Evolutionary conservation across 306 rosid genomes (phyloP).

Genomic region (Gastrolobium bilobum): DNA sequence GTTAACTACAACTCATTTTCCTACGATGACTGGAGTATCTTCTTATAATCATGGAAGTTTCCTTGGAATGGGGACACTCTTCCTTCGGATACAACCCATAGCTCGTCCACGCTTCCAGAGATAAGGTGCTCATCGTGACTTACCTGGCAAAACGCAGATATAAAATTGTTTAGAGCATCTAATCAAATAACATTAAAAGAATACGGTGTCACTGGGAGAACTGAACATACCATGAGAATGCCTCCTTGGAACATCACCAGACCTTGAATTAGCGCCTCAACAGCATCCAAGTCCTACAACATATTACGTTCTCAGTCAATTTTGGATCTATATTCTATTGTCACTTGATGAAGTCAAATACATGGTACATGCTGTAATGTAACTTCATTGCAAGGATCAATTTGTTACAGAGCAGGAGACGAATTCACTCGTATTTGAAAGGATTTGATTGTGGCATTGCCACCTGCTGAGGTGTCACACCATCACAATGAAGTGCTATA

Average conservation of each 20-base stretch:
- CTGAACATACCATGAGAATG: conserved; percentile 87
- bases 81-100: conserved; percentile 95
- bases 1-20: neutral
- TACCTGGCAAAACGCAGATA: conserved; percentile 67
- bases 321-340: conserved; percentile 8
- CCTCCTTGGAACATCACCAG: conserved; percentile 99
- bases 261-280: conserved; percentile 99
- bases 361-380: neutral
- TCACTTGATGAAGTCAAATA: conserved; percentile 26
- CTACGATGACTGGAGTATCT: conserved; percentile 77
- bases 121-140: conserved; percentile 98
- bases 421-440: conserved; percentile 20
- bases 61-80: conserved; percentile 85
- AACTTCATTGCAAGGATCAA: conserved; percentile 14
- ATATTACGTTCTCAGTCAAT: conserved; percentile 46
- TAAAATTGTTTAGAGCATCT: conserved; percentile 7
- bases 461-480: conserved; percentile 8
- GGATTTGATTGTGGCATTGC: neutral
- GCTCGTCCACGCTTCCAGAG: conserved; percentile 98
- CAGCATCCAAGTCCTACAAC: conserved; percentile 97
- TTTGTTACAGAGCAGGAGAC: neutral
- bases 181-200: conserved; percentile 26
- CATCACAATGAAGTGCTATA: conserved; percentile 16
- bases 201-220: neutral
- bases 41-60: conserved; percentile 89